Evolutionary conservation across 2,329 filamentous ascomycete species (phyloP).

Genomic region (Monilinia vaccinii-corymbosi): DNA sequence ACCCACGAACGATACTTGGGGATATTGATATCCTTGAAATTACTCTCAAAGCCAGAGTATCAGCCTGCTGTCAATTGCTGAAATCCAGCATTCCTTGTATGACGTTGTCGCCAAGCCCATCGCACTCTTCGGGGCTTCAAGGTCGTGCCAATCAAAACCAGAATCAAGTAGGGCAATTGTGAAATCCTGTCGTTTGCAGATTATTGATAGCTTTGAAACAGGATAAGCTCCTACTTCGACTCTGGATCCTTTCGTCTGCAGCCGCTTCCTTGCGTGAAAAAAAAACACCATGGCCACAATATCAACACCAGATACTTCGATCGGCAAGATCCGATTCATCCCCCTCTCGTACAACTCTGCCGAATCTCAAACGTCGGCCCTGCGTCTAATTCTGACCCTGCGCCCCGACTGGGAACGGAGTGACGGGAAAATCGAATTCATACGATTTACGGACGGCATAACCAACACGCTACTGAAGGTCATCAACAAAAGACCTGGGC

Average conservation of each 20-base stretch:
- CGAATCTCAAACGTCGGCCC: constrained; percentile 70
- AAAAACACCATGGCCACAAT: constrained; percentile 9
- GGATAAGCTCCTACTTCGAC: neutral
- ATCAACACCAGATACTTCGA: constrained; percentile 8
- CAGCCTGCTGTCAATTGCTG: neutral
- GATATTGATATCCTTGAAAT: neutral
- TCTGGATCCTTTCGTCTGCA: constrained; percentile 3
- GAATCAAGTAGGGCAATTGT: neutral
- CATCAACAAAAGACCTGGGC: constrained; percentile 58
- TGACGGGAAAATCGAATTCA: constrained; percentile 70
- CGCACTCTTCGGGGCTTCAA: neutral
- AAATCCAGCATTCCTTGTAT: neutral
- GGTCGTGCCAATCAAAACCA: neutral
- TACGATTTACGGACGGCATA: constrained; percentile 94
- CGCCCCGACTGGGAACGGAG: constrained; percentile 73
- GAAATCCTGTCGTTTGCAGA: neutral
- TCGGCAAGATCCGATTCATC: constrained; percentile 48
- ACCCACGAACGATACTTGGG: neutral
- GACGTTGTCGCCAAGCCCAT: neutral
- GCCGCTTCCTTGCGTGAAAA: constrained; percentile 4
- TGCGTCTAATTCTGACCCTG: constrained; percentile 68
- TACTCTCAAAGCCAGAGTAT: neutral
- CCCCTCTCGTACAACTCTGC: constrained; percentile 68
- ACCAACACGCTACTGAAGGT: constrained; percentile 87
- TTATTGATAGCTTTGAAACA: constrained; percentile 6